These are phyloP conservation scores for Sisymbrium altissimum DNA, from an alignment of 345 rosid species.

Conservation along the genomic window DNA sequence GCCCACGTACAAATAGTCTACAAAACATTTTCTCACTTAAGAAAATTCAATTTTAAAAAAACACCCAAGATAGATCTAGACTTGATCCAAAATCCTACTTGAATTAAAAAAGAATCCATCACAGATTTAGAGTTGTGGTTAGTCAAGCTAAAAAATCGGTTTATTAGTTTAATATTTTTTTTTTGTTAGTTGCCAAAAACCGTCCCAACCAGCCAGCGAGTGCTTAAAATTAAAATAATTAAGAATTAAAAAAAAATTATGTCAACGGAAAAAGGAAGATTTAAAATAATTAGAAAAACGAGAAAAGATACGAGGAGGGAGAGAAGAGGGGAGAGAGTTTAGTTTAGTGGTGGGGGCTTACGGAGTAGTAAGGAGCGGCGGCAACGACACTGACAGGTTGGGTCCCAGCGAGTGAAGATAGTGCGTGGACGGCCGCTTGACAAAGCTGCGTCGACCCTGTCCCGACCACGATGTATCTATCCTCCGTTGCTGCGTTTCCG, in stretches of 20 bases:
- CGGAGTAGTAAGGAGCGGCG: constrained; percentile 93
- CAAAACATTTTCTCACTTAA: too few species aligned
- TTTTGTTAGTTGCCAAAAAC: neutral
- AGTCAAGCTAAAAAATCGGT: neutral
- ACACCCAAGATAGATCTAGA: too few species aligned
- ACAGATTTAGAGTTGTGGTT: neutral
- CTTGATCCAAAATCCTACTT: neutral
- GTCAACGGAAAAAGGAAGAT: constrained; percentile 12
- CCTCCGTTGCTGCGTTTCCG: constrained; percentile 62
- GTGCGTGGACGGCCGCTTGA: constrained; percentile 75
- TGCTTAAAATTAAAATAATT: neutral
- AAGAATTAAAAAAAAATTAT: neutral
- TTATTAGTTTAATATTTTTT: neutral
- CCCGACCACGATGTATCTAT: constrained; percentile 61
- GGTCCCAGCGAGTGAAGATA: constrained; percentile 41
- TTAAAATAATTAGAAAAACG: neutral
- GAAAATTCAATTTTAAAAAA: neutral
- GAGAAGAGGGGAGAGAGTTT: neutral
- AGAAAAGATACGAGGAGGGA: constrained; percentile 4
- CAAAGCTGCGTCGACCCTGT: constrained; percentile 84
- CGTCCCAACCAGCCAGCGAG: too few species aligned
- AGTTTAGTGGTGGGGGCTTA: constrained; percentile 35
- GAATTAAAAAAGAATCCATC: neutral
- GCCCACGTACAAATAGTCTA: too few species aligned
- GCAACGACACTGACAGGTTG: constrained; percentile 70